These are phyloP conservation scores for Nitzschia inconspicua DNA, from an alignment of 108 stramenopile genomes.

Conservation along the genomic window DNA sequence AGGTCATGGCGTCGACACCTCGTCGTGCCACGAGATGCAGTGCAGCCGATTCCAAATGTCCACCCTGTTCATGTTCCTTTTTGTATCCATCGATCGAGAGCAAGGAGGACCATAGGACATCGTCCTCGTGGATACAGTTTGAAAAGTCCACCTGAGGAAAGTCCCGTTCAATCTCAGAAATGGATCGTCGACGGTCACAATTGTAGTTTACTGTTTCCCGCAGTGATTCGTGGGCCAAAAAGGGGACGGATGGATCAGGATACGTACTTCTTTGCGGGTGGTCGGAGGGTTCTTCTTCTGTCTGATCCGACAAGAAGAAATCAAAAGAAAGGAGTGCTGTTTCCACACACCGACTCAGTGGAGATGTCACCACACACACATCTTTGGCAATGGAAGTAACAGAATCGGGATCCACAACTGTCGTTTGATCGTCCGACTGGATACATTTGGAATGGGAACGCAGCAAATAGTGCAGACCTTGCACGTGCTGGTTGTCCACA, in stretches of 20 bases:
- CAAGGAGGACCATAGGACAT: neutral
- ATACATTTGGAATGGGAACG: too few species aligned
- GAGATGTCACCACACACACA: slow-evolving; percentile 45
- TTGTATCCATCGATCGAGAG: neutral
- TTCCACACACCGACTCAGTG: slow-evolving; percentile 65
- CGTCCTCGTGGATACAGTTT: neutral
- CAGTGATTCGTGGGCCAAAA: slow-evolving; percentile 53
- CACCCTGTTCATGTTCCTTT: slow-evolving; percentile 25
- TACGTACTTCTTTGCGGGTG: neutral
- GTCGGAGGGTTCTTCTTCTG: neutral
- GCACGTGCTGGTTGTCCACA: neutral
- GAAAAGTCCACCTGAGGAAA: slow-evolving; percentile 37
- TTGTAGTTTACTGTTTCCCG: slow-evolving; percentile 70
- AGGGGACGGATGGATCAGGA: too few species aligned
- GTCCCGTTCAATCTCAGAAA: slow-evolving; percentile 36
- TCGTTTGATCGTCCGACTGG: neutral
- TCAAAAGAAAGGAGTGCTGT: slow-evolving; percentile 45
- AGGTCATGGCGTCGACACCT: slow-evolving; percentile 31
- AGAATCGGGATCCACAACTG: slow-evolving; percentile 1
- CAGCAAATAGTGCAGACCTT: neutral
- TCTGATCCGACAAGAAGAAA: neutral
- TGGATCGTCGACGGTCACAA: slow-evolving; percentile 58
- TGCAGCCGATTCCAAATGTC: slow-evolving; percentile 44
- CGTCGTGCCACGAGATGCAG: slow-evolving; percentile 43
- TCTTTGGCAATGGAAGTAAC: too few species aligned